These are phyloP conservation scores for Coleophoma eucalyptorum DNA, from an alignment of 2,329 filamentous ascomycete genomes.

Conservation along the genomic window DNA sequence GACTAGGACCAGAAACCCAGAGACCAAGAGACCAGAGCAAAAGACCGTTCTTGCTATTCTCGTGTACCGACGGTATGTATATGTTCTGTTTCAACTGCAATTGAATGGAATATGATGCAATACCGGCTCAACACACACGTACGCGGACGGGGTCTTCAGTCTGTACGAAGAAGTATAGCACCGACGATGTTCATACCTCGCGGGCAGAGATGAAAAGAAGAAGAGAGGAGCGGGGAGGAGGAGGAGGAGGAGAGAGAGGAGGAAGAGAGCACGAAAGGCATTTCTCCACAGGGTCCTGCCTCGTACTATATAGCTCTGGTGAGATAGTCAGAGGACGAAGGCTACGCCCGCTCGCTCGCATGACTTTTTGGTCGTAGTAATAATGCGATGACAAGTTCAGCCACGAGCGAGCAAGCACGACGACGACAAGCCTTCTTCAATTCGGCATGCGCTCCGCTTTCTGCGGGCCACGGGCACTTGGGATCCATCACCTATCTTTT, in stretches of 20 bases:
- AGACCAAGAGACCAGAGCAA: constrained; percentile 15
- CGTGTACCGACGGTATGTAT: constrained; percentile 9
- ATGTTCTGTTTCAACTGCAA: not conserved
- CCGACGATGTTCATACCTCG: not conserved
- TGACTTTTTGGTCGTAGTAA: not conserved
- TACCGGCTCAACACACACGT: constrained; percentile 1
- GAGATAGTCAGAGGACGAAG: not conserved
- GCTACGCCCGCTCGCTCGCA: no score
- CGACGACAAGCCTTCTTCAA: constrained; percentile 1
- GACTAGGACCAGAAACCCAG: constrained; percentile 4
- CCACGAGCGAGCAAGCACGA: not conserved
- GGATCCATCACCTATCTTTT: not conserved
- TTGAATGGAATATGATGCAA: constrained; percentile 11
- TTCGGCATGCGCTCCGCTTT: constrained; percentile 1
- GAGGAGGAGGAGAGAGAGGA: constrained; percentile 9
- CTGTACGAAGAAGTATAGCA: constrained; percentile 1
- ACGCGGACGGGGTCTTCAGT: not conserved
- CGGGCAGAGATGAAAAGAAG: constrained; percentile 8
- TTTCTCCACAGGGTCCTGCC: constrained; percentile 2
- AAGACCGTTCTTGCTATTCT: constrained; percentile 13
- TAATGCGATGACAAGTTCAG: not conserved
- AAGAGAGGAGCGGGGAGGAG: not conserved
- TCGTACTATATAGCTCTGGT: not conserved
- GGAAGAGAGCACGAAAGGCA: not conserved
- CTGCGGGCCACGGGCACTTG: not conserved